Evolutionary conservation across 805 yeast species (phyloP).

Genomic region (Saccharomycopsis sp.): DNA sequence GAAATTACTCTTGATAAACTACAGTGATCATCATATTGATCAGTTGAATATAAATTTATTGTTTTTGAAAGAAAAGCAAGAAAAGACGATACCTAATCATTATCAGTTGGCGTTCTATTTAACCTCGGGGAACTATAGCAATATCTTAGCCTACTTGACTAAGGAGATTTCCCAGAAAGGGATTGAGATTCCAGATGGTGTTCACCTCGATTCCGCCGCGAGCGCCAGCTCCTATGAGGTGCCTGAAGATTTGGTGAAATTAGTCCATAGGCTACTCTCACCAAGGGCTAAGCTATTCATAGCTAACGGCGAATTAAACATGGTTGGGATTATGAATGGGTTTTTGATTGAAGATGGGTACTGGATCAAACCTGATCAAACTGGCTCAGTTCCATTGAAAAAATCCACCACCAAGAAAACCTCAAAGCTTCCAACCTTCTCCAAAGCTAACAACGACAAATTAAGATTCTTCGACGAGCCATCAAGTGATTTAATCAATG

Average conservation of each 20-base stretch:
- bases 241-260: conserved; percentile 4
- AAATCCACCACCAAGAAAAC: background rate
- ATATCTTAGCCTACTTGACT: background rate
- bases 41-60: conserved; percentile 18
- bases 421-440: background rate
- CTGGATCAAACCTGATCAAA: conserved; percentile 16
- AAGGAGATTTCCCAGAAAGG: background rate
- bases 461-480: background rate
- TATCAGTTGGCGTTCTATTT: conserved; percentile 9
- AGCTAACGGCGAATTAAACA: conserved; percentile 4
- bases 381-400: conserved; percentile 8
- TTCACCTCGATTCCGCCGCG: background rate
- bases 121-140: conserved; percentile 5
- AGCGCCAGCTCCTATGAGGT: conserved; percentile 3
- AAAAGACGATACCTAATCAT: conserved; percentile 4
- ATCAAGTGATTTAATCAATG: conserved; percentile 28
- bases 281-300: conserved; percentile 10
- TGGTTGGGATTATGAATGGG: conserved; percentile 14
- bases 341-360: conserved; percentile 10
- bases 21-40: conserved; percentile 9
- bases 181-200: background rate
- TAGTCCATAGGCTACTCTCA: conserved; percentile 9
- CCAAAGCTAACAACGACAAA: background rate
- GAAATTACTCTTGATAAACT: conserved; percentile 9
- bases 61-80: conserved; percentile 6